A percentile compares a stretch with the other conserved stretches of the same genome.
These are phyloP conservation scores for Peronospora tabacina DNA, from an alignment of 352 stramenopile genomes.

Conservation along the genomic window DNA sequence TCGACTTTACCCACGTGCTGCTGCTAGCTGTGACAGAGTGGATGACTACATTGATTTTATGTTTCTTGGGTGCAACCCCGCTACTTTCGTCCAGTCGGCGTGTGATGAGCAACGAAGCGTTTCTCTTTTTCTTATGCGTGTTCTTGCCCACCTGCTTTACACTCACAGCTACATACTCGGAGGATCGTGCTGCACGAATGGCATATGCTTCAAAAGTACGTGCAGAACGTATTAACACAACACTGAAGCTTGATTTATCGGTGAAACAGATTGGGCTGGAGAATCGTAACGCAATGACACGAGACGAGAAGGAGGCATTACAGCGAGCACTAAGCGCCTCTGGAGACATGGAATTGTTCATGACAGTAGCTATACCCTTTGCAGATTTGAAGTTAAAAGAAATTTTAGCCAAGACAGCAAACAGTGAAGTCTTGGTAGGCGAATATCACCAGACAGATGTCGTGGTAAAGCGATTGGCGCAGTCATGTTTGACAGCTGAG, in stretches of 20 bases:
- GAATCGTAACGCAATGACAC: constrained; percentile 46
- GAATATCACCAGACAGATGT: constrained; percentile 73
- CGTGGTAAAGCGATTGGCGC: constrained; percentile 65
- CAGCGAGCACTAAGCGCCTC: constrained; percentile 40
- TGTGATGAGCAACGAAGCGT: constrained; percentile 40
- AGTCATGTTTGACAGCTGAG: constrained; percentile 49
- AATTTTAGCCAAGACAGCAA: constrained; percentile 58
- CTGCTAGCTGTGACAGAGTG: constrained; percentile 46
- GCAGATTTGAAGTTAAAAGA: constrained; percentile 63
- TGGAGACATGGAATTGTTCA: constrained; percentile 48
- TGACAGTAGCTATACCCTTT: constrained; percentile 72
- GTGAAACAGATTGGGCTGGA: constrained; percentile 64
- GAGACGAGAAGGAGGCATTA: constrained; percentile 51
- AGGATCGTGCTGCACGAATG: constrained; percentile 59
- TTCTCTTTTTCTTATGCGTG: constrained; percentile 56
- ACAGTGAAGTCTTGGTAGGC: constrained; percentile 55
- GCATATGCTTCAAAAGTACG: constrained; percentile 68
- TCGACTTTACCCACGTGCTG: constrained; percentile 72
- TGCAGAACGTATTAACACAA: constrained; percentile 75
- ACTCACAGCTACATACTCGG: constrained; percentile 66
- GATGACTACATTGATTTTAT: constrained; percentile 47
- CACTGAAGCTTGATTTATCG: constrained; percentile 67
- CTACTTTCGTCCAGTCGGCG: constrained; percentile 47
- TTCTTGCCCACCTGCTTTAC: constrained; percentile 57
- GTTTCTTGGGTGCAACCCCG: constrained; percentile 33